Conservation (phyloP, 257 asterid genomes). For the Nicotiana benthamiana region DNA sequence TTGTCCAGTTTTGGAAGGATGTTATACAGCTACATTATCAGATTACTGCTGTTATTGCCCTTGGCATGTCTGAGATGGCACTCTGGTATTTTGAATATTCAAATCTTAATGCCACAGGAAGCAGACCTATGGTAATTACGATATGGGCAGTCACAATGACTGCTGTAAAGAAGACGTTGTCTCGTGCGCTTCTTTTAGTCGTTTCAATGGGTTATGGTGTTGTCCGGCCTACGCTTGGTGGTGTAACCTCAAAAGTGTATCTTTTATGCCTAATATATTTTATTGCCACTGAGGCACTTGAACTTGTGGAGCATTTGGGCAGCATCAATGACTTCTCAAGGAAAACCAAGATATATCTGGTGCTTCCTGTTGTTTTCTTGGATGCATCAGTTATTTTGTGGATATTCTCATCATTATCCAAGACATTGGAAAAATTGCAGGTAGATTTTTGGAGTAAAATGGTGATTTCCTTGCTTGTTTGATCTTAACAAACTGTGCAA, state of each 20-base stretch:
- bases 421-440: conserved; percentile 35
- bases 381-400: conserved; percentile 32
- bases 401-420: conserved; percentile 34
- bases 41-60: conserved; percentile 31
- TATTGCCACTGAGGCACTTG: conserved; percentile 25
- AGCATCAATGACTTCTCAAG: conserved; percentile 34
- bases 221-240: conserved; percentile 29
- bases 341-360: conserved; percentile 28
- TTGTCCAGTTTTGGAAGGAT: conserved; percentile 28
- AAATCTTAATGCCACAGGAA: conserved; percentile 32
- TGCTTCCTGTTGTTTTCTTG: conserved; percentile 30
- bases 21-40: conserved; percentile 31
- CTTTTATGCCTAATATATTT: conserved; percentile 17
- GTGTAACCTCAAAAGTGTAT: conserved; percentile 19
- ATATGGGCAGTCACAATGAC: conserved; percentile 32
- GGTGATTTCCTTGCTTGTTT: not conserved
- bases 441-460: conserved; percentile 14
- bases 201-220: conserved; percentile 41
- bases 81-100: conserved; percentile 38
- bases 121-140: conserved; percentile 29
- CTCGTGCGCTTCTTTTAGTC: conserved; percentile 33
- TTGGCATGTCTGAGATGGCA: conserved; percentile 41
- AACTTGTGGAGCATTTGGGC: conserved; percentile 34
- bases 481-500: not conserved
- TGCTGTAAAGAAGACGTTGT: conserved; percentile 28